Evolutionary conservation across 2,329 filamentous ascomycete species (phyloP), one percentile per base, ranked within the genome.

Genomic region (Arthroderma uncinatum): DNA sequence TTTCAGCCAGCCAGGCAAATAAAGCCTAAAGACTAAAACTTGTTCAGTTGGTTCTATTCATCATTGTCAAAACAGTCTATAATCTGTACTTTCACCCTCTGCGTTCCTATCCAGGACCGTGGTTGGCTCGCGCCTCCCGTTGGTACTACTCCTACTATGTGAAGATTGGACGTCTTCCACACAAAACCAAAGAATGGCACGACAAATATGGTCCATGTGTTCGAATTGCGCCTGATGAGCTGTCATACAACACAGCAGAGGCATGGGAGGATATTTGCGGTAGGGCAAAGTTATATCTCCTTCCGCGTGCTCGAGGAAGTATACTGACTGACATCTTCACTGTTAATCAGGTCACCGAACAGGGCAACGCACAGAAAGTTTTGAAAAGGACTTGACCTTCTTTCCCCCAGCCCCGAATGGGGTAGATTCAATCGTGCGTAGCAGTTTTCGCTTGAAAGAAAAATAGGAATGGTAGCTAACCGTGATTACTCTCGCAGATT

Each of bases 81-180:
- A 69, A 69, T 60, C 30, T 66, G 8, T 68, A 60, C 57, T 64
- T 69, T 23, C 68, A 70, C 54, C 68, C 68, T 8, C 58, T 70
- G 7, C 39, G 61, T 12, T 55, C 60, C 8, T 66, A 63, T n/a
- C 67, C 68, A 0, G 68, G 68, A 2, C 68, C 68, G 2, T 62
- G 56, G 28, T 57, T 55, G 6, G 61, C 62, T 57, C 58, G 61
- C 19, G 64, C 64, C 12, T 63, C 63, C n/a, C 61, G 62, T 2
- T 39, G 68, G 12, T 61, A 63, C 14, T 65, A 65, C 34, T 53
- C 61, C 5, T 58, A 16, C 21, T 37, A 37, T 16, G 37, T 23
- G 36, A 9, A 63, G 5, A 47, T 55, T 14, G 67, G 67, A 0
- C 47, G 12, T 0, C 50, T 56, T 0, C 36, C 59, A 7, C 62